These are phyloP conservation scores for Mycena sp. DNA, from an alignment of 1,284 basidiomycete species.

Conservation along the genomic window DNA sequence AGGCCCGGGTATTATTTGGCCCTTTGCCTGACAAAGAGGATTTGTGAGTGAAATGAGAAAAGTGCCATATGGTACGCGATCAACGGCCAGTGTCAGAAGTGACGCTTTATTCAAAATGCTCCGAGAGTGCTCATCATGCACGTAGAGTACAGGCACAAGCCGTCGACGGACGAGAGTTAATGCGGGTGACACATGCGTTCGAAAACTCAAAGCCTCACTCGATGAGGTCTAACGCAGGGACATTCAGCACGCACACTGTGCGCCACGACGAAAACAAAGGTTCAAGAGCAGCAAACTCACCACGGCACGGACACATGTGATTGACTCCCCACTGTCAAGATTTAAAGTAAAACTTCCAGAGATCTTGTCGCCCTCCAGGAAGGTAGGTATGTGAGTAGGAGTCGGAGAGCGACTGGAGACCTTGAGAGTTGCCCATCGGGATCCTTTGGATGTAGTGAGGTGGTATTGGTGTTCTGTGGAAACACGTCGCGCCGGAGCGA, in stretches of 20 bases:
- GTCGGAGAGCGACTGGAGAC: slow-evolving; percentile 22
- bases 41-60: neutral
- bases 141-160: too few relatives aligned
- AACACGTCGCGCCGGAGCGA: slow-evolving; percentile 4
- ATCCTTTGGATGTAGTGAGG: slow-evolving; percentile 18
- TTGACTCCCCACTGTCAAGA: slow-evolving; percentile 16
- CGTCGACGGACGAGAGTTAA: too few relatives aligned
- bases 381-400: slow-evolving; percentile 12
- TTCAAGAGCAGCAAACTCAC: slow-evolving; percentile 17
- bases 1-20: slow-evolving; percentile 25
- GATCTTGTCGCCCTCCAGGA: slow-evolving; percentile 26
- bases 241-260: neutral
- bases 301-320: slow-evolving; percentile 12
- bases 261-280: neutral
- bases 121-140: neutral
- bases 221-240: neutral
- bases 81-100: neutral
- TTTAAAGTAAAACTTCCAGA: slow-evolving; percentile 17
- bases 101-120: neutral
- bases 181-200: neutral
- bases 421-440: slow-evolving; percentile 29
- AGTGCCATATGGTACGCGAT: slow-evolving; percentile 4
- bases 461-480: slow-evolving; percentile 24
- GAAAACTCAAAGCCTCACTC: neutral
- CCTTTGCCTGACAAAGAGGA: slow-evolving; percentile 21